Base-by-base conservation (phyloP, 345 rosid species). In the Eucalyptus lansdowneana region DNA sequence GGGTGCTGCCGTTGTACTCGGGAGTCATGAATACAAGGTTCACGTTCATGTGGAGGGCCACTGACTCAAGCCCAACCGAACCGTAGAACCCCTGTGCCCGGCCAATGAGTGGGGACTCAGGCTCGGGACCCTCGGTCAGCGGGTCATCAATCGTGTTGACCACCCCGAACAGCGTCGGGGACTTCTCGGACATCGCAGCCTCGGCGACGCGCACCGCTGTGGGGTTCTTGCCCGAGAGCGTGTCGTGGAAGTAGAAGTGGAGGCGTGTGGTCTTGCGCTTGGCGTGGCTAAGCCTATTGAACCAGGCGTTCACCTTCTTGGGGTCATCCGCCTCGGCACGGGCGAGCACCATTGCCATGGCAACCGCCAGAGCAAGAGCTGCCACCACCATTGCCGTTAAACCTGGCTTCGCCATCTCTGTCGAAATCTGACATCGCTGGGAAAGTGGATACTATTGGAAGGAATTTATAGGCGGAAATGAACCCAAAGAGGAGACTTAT, bases 201-300 rank as follows among this genome's bases (percentile, higher is more conserved):
- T 34, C 5, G 8, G 81, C 45, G 81, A 72, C 8, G 14, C 45
- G 45, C 13, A 72, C 81, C 1, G 81, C 45, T 6, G 45, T 72
- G 45, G 81, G 81, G 44, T 10, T 92, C 80, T 91, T 89, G 24
- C 99, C 97, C 53, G 94, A 94, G 50, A 96, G 89, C 0, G 91
- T 95, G 88, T 95, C 97, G 50, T 97, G 99, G 92, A 97, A 95
- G 91, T 44, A 8, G 10, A 97, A 97, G 13, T 94, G 98, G 88
- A 97, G 95, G 44, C 92, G 93, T 4, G 95, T 96, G 9, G 91
- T 92, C 37, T 89, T 93, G 92, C 94, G 94, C 94, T 92, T 37
- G 50, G 89, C 54, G 88, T 45, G 86, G 87, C 76, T 54, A n/a
- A 86, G 67, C 22, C 29, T 19, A 72, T 24, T 21, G 45, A 72